Evolutionary conservation across 73 alveolate species (phyloP).

Genomic region (Tetrahymena malaccensis): DNA sequence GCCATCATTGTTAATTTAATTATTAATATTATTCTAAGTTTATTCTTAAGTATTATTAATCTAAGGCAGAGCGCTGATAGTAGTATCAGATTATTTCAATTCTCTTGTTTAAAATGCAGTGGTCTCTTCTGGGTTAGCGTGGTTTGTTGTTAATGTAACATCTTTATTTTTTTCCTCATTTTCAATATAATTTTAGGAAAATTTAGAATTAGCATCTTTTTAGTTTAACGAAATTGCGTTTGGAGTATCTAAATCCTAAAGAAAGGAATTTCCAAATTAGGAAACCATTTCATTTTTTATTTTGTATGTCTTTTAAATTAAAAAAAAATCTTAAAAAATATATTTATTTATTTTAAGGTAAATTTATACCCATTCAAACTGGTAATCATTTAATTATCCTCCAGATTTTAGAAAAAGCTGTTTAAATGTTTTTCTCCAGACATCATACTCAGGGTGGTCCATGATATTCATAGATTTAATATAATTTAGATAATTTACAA

Average conservation of each 20-base stretch:
- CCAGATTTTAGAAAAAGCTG: background rate
- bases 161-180: background rate
- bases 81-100: background rate
- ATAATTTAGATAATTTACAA: background rate
- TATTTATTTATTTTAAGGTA: background rate
- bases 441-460: background rate
- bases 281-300: background rate
- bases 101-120: background rate
- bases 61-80: background rate
- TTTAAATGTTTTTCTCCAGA: background rate
- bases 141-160: background rate
- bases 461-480: background rate
- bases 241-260: background rate
- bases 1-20: background rate
- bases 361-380: background rate
- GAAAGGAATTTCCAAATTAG: background rate
- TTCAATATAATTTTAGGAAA: background rate
- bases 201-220: background rate
- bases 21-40: background rate
- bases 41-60: background rate
- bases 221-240: background rate
- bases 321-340: background rate
- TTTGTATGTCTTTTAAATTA: background rate
- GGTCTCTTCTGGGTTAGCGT: background rate
- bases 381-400: background rate